Evolutionary conservation across 352 stramenopile genomes (phyloP).

Genomic region (Phytophthora foliorum): DNA sequence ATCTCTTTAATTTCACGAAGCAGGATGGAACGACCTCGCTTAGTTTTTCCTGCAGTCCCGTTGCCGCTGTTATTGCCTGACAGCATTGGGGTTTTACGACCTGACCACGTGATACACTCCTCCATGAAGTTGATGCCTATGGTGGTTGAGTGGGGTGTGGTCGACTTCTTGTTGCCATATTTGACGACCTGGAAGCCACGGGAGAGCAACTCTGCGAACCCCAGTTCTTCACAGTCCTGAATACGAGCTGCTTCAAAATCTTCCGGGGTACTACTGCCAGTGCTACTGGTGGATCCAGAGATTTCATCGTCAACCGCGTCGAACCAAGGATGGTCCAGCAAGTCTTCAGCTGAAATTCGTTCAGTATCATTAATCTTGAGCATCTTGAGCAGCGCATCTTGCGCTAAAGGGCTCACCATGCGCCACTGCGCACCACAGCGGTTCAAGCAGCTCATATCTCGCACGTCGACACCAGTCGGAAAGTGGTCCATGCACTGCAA

Average conservation of each 20-base stretch:
- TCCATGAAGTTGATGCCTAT: constrained; percentile 70
- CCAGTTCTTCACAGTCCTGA: constrained; percentile 62
- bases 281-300: not conserved
- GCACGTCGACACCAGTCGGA: constrained; percentile 66
- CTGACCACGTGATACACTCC: constrained; percentile 66
- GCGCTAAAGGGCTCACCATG: constrained; percentile 55
- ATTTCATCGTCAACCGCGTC: constrained; percentile 24
- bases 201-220: constrained; percentile 73
- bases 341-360: constrained; percentile 68
- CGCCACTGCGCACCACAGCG: constrained; percentile 68
- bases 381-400: constrained; percentile 76
- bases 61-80: constrained; percentile 17
- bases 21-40: constrained; percentile 40
- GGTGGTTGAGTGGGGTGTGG: constrained; percentile 49
- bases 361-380: constrained; percentile 55
- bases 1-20: constrained; percentile 68
- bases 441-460: constrained; percentile 84
- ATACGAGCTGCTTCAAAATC: constrained; percentile 39
- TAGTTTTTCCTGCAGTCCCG: not conserved
- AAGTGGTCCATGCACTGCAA: constrained; percentile 77
- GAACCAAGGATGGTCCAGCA: constrained; percentile 79
- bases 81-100: constrained; percentile 28
- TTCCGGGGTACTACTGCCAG: constrained; percentile 5
- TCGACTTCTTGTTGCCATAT: constrained; percentile 56
- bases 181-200: constrained; percentile 76